A percentile compares a stretch with the other conserved stretches of the same genome.
Conservation (phyloP, 345 rosid species). For the Laguncularia racemosa region DNA sequence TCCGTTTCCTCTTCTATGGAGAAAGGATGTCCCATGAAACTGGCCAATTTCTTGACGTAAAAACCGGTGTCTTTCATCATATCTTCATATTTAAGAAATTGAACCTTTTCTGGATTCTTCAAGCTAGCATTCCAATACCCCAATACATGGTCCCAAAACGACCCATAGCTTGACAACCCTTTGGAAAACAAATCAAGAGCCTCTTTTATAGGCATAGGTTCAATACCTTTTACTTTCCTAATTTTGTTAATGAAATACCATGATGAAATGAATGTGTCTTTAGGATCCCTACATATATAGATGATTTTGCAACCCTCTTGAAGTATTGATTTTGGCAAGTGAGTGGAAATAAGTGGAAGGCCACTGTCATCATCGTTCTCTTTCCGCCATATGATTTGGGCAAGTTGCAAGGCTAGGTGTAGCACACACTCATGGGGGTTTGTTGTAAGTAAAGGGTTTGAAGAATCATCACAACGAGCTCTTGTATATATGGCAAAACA, state of each 20-base stretch:
- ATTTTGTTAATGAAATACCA: conserved; percentile 2
- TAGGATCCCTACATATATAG: conserved; percentile 1
- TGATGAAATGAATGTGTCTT: not conserved
- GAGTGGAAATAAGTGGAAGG: not conserved
- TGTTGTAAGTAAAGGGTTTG: conserved; percentile 1
- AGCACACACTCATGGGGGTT: conserved; percentile 7
- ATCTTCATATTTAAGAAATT: conserved; percentile 4
- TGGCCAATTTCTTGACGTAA: conserved; percentile 5
- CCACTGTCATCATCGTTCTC: not conserved
- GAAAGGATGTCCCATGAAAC: conserved; percentile 3
- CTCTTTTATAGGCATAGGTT: not conserved
- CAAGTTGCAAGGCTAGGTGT: not conserved
- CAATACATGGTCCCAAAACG: conserved; percentile 6
- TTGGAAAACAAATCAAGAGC: not conserved
- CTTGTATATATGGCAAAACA: conserved; percentile 4
- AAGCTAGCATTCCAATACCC: not conserved
- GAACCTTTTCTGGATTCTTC: not conserved
- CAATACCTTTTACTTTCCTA: not conserved
- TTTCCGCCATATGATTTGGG: not conserved
- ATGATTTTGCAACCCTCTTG: not conserved
- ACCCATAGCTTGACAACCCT: not conserved
- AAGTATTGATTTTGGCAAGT: conserved; percentile 1
- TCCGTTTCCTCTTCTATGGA: not conserved
- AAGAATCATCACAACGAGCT: not conserved
- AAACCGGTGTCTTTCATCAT: not conserved